Conservation (phyloP, 495 filamentous ascomycete genomes). For the Aspergillus biplanus region DNA sequence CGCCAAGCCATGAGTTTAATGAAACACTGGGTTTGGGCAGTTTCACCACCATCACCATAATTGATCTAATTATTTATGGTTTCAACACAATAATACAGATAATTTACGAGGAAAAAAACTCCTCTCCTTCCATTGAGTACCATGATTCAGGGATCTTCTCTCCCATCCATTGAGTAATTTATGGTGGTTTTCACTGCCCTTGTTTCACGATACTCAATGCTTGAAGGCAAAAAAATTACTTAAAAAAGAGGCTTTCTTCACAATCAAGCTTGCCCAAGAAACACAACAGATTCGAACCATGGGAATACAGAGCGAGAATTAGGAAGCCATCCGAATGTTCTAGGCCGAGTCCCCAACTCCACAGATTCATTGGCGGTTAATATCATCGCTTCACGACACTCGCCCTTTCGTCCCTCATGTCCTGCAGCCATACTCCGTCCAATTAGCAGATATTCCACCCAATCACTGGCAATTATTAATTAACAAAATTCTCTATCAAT, state of each 20-base stretch:
- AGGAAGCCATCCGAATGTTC: conserved; percentile 5
- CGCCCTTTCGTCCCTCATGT: too few relatives aligned
- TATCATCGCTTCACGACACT: too few relatives aligned
- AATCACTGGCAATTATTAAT: too few relatives aligned
- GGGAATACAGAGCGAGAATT: not conserved
- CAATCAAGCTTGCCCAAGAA: not conserved
- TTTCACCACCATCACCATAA: not conserved
- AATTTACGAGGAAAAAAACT: not conserved
- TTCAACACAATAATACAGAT: not conserved
- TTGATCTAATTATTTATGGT: conserved; percentile 1
- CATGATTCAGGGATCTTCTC: too few relatives aligned
- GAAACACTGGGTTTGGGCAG: conserved; percentile 24
- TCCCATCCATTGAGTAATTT: too few relatives aligned
- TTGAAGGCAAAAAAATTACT: not conserved
- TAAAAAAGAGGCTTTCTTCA: not conserved
- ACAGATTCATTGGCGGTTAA: not conserved
- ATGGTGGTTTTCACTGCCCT: too few relatives aligned
- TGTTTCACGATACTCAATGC: too few relatives aligned
- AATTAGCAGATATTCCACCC: too few relatives aligned
- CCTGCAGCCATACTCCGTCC: too few relatives aligned
- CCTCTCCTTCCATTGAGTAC: too few relatives aligned
- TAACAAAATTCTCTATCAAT: too few relatives aligned
- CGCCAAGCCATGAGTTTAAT: conserved; percentile 27
- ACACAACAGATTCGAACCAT: conserved; percentile 1
- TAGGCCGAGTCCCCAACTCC: conserved; percentile 7